Base-by-base conservation (phyloP, 441 rosid species). In the Adansonia madagascariensis region DNA sequence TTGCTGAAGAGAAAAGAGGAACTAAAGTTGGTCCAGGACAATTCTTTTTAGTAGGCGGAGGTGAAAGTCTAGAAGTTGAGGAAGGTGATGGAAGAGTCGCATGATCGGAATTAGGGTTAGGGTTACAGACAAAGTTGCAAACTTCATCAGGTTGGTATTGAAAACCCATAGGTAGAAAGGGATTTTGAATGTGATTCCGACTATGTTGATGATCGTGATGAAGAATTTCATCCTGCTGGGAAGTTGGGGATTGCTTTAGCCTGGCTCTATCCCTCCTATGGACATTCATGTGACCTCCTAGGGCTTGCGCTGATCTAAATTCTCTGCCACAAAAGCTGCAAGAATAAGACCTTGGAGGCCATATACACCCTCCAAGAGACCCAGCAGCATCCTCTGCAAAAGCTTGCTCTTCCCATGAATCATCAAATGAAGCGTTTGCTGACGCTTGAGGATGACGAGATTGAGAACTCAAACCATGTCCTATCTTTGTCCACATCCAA, bases 271-370 rank as follows among this genome's bases (percentile, higher is more conserved):
- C 99, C 82, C 98, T 94, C 83, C 99, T 87, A 73, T 95, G 99
- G 74, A 95, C 97, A 73, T 95, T 95, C 98, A 95, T 95, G 80
- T 95, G 98, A 76, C 98, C 98, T 10, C 98, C 99, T 3, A 95
- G 89, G 64, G 99, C 99, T 87, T 94, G 99, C 77, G 99, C 99
- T 50, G 99, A 96, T 85, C 89, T 85, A 77, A 96, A 96, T 79
- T 96, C 98, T 83, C 97, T 85, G 69, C 89, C 83, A 73, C 99
- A 96, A 69, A 96, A 94, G 92, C 89, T 96, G 79, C 99, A 96
- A 76, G 97, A 85, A 76, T 96, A 94, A 77, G 98, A 96, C 89
- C 97, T 94, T 27, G 99, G 99, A 8, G 99, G 99, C 98, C 99
- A 96, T 75, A 89, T 55, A 77, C 92, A 89, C 0, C 97, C 94